Evolutionary conservation across 1,139 yeast genomes (phyloP), one percentile per base, ranked within the genome.

Genomic region (Nadsonia commutata): DNA sequence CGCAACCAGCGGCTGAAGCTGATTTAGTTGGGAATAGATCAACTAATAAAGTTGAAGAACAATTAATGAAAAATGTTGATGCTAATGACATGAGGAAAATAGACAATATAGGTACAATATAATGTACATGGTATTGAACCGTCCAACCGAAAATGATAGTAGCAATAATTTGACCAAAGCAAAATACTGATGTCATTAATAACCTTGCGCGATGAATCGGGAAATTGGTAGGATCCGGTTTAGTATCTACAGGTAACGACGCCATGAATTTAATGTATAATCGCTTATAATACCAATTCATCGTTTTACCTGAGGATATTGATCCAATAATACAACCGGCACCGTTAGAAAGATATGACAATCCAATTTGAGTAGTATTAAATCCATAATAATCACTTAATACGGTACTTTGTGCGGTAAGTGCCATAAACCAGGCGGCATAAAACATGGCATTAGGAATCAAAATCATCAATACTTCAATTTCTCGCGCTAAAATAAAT

Each of bases 81-180:
- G 76, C 70, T 46, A 67, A 61, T 16, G 86, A 72, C 6, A 51
- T 49, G 13, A 62, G 45, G 22, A 73, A 78, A 7, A 78, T 65
- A 42, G 72, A 66, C 1, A 81, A 63, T 8, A 82, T 56, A 1
- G 83, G 73, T 0, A 74, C 74, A 0, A 78, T 72, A 33, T 78
- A 60, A 38, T 67, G 67, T 0, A 70, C 71, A 11, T 65, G 57
- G 20, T 66, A 55, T 38, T 72, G 65, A 3, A 82, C 52, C 42
- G 82, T 71, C 94, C 94, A 83, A 1, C 90, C 94, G 62, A 72
- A 82, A 0, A 74, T 59, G 1, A 76, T 49, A 3, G 71, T 58
- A 0, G 74, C 68, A 3, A 57, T 53, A 22, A 36, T 56, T 4
- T 40, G 66, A 46, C 47, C 39, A 1, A 47, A 40, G 1, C 61